Base-by-base conservation (phyloP, 192 early-diverging fungal genomes). In the Podila epigama region DNA sequence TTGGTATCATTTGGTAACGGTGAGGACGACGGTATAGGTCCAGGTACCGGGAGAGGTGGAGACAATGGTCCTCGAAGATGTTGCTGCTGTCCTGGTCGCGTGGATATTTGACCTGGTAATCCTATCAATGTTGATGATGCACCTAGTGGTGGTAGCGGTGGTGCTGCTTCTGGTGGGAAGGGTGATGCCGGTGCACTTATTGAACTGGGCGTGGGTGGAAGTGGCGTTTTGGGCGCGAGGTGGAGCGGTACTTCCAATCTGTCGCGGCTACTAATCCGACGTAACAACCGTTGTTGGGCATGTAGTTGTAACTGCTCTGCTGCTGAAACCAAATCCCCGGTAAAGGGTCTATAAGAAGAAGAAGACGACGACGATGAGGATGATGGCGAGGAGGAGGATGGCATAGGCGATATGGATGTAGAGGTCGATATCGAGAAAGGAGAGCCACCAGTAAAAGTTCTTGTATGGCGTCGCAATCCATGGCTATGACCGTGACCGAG, bases 321-420 rank as follows among this genome's bases (percentile, higher is more conserved):
- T 36, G 60, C 60, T 50, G 60, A 44, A 10, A 62, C 42, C 10
- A 62, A 12, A 51, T 62, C 42, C 13, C 60, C 60, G 2, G 60
- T 62, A 6, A 36, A 33, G 10, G 15, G 20, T 2, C 20, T 28
- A 10, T 37, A 27, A 13, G 34, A 6, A 33, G 35, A 39, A 27
- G 52, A 54, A 5, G 52, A 9, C 52, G 33, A 31, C 5, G 52
- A 54, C 18, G 28, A 32, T 29, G 52, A 54, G 8, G 52, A 54
- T 6, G 52, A 16, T 54, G 52, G 8, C 5, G 52, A 27, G 5
- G 8, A 32, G 52, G n/a, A 25, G n/a, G 20, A 22, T 9, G 5
- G 9, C 16, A 16, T 51, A 51, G 20, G 50, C n/a, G 7, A 6
- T 25, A 16, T 9, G 9, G 52, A 32, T 7, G 52, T n/a, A n/a